Evolutionary conservation across 176 grass and related monocot genomes (phyloP).

Genomic region (Pharus latifolius): DNA sequence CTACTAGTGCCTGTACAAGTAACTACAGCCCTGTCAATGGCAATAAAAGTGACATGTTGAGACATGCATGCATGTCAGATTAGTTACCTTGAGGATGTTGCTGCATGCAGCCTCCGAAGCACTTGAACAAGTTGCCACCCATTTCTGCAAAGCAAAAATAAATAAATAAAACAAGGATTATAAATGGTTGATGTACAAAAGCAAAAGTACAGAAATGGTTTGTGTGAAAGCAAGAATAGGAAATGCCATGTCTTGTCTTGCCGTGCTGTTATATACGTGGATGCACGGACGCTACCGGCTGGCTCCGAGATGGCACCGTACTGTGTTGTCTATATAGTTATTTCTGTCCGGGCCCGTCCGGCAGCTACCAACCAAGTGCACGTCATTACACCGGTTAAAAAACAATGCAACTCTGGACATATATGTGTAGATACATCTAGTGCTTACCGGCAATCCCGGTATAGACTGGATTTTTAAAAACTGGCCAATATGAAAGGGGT

Average conservation of each 20-base stretch:
- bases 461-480: too few species aligned
- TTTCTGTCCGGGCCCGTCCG: too few species aligned
- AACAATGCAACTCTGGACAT: too few species aligned
- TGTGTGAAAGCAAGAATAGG: too few species aligned
- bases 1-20: too few species aligned
- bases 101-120: background rate
- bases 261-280: conserved; percentile 21
- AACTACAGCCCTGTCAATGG: too few species aligned
- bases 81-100: background rate
- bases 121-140: background rate
- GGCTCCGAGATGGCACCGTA: background rate
- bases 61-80: background rate
- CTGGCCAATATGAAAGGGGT: too few species aligned
- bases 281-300: conserved; percentile 16
- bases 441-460: too few species aligned
- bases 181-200: background rate
- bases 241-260: background rate
- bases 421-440: too few species aligned
- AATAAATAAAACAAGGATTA: background rate
- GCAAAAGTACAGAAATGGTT: background rate
- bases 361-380: too few species aligned
- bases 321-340: too few species aligned
- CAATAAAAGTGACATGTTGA: background rate
- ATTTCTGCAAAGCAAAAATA: background rate
- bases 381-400: too few species aligned